These are phyloP conservation scores for Fraxinus paxiana DNA, from an alignment of 305 asterid genomes.

Conservation along the genomic window DNA sequence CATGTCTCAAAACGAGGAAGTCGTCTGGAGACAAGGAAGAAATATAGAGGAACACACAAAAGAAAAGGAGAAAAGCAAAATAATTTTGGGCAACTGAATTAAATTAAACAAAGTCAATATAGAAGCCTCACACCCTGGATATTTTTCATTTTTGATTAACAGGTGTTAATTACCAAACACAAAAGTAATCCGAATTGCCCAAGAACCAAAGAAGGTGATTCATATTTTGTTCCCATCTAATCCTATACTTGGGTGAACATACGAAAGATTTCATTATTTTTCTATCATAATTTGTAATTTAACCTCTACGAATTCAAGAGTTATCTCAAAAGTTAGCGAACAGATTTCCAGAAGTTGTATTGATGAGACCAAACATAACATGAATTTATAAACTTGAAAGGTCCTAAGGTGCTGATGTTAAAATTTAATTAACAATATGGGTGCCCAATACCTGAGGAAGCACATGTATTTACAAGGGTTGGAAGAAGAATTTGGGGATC, in stretches of 20 bases:
- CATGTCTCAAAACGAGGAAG: background rate
- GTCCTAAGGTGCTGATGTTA: background rate
- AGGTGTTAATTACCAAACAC: background rate
- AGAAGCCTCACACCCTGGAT: background rate
- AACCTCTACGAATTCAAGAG: background rate
- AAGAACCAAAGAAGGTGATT: background rate
- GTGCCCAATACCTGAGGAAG: constrained; percentile 54
- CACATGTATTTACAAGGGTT: constrained; percentile 63
- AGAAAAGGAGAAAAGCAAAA: background rate
- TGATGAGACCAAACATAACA: background rate
- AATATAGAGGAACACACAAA: background rate
- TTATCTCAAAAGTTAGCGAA: background rate
- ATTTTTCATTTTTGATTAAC: background rate
- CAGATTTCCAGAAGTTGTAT: background rate
- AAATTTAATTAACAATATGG: background rate
- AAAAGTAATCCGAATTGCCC: background rate
- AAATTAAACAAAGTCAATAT: background rate
- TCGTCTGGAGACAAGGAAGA: background rate
- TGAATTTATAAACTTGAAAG: background rate
- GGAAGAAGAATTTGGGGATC: constrained; percentile 80
- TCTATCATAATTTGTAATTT: background rate
- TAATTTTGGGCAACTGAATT: background rate
- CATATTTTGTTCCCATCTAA: background rate
- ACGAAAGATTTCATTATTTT: background rate
- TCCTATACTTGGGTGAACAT: background rate